Evolutionary conservation across 495 filamentous ascomycete genomes (phyloP).

Genomic region (Beverwykella pulmonaria): DNA sequence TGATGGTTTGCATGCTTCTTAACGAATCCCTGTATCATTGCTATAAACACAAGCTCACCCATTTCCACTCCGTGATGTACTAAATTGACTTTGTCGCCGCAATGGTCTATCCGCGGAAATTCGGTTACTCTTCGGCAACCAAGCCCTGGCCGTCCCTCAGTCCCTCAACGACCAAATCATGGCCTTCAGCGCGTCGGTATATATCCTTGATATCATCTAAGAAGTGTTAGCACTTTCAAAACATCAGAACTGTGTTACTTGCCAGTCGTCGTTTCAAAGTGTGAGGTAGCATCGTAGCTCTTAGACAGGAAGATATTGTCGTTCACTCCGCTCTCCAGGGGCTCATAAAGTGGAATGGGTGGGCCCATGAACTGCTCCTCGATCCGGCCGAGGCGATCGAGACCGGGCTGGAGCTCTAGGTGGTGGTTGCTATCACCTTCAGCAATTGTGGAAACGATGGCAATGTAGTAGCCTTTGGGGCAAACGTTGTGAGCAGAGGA

Average conservation of each 20-base stretch:
- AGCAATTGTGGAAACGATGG: conserved; percentile 96
- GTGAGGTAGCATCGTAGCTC: conserved; percentile 95
- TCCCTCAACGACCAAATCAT: conserved; percentile 72
- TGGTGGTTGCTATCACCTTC: conserved; percentile 92
- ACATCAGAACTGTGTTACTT: conserved; percentile 21
- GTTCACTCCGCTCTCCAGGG: conserved; percentile 78
- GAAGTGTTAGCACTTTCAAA: conserved; percentile 5
- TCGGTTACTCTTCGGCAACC: conserved; percentile 44
- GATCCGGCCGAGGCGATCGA: conserved; percentile 89
- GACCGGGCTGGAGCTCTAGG: conserved; percentile 87
- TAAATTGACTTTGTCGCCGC: conserved; percentile 5
- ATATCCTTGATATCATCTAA: conserved; percentile 92
- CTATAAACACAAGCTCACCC: conserved; percentile 1
- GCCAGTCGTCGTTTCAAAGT: conserved; percentile 92
- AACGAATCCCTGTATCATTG: not conserved
- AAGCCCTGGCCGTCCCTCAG: conserved; percentile 50
- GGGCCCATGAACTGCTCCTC: conserved; percentile 97
- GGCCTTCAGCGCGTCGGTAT: conserved; percentile 81
- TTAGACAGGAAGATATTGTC: conserved; percentile 97
- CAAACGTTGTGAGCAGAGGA: conserved; percentile 97
- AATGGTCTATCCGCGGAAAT: not conserved
- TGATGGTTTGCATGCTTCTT: too few relatives aligned
- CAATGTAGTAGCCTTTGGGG: conserved; percentile 98
- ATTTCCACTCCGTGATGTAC: conserved; percentile 5
- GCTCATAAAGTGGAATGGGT: conserved; percentile 91